Base-by-base conservation (phyloP, 140 eudicot species). In the Senecio squalidus region DNA sequence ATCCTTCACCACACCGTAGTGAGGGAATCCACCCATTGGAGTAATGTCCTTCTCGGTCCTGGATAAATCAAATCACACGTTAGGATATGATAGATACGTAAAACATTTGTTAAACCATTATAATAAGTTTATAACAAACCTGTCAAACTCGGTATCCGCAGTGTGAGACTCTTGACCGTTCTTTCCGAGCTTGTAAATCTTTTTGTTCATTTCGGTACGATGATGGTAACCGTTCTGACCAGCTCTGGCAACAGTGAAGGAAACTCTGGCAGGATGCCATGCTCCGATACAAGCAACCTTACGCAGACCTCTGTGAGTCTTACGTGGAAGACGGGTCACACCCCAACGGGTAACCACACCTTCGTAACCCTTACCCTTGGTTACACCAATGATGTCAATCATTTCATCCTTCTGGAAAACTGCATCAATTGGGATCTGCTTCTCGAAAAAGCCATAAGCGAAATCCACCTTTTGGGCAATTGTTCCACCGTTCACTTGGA, bases 391-490 rank as follows among this genome's bases (percentile, higher is more conserved):
- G 4, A 80, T 76, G 67, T 80, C 87, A 51, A 80, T 76, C 86
- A 80, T 80, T 62, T 80, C 86, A 65, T 80, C 88, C 45, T 81
- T 80, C 55, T 76, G 83, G 78, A 80, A 80, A 22, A 80, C 78
- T 6, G 87, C 80, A 68, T 80, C 83, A 20, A 80, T 58, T 0
- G 83, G 87, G 30, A 80, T 63, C 49, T 80, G 87, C 50, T 80
- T 80, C 8, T 80, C 87, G 6, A 80, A 80, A 4, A 80, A 60
- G 2, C 80, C 72, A 6, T 80, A 80, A 0, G 83, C 87, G 60
- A 61, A 80, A 7, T 80, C 87, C 2, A 80, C 88, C 23, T 81
- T 81, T 61, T 77, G 76, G 7, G 84, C 88, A 44, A 77, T 23
- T 16, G 82, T 64, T 8, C 83, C 83, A 27, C 88, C 88, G 16